Conservation (phyloP, 208 protist species). For the Leptomonas seymouri region DNA sequence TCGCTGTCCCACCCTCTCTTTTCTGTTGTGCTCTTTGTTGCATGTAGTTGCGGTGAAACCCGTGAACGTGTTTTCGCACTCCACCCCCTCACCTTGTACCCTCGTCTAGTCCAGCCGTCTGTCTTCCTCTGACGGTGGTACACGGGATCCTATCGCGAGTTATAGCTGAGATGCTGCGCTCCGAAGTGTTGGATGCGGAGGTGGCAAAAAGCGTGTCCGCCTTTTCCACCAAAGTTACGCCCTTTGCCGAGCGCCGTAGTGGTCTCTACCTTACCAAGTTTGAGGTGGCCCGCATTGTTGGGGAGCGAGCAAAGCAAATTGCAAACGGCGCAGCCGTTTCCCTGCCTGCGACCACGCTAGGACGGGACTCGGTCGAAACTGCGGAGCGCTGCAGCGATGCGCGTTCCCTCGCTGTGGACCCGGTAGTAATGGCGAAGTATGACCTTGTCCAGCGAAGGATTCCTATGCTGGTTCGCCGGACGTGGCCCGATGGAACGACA, state of each 20-base stretch:
- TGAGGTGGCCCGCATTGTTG: conserved; percentile 79
- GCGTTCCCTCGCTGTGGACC: conserved; percentile 71
- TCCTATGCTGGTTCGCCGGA: conserved; percentile 82
- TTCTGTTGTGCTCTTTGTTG: neutral
- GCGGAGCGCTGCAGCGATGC: conserved; percentile 79
- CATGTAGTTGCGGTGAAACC: neutral
- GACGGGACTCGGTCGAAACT: conserved; percentile 45
- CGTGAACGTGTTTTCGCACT: no score
- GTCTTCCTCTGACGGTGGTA: no score
- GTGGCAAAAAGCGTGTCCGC: conserved; percentile 34
- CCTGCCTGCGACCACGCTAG: conserved; percentile 24
- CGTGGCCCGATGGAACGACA: conserved; percentile 76
- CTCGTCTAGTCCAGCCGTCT: no score
- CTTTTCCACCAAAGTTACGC: conserved; percentile 51
- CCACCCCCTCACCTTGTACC: no score
- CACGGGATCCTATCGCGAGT: no score
- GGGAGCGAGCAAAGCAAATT: conserved; percentile 84
- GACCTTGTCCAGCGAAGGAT: conserved; percentile 77
- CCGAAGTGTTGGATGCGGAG: conserved; percentile 67
- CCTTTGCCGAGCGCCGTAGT: conserved; percentile 60
- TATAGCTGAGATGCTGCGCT: conserved; percentile 47
- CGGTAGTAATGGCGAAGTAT: conserved; percentile 87
- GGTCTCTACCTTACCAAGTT: conserved; percentile 86
- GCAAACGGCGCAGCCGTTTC: conserved; percentile 59
- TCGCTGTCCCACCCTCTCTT: neutral